phyloP scores from a whole-genome alignment of 1,284 basidiomycete species.

The Tremellales sp. region DNA sequence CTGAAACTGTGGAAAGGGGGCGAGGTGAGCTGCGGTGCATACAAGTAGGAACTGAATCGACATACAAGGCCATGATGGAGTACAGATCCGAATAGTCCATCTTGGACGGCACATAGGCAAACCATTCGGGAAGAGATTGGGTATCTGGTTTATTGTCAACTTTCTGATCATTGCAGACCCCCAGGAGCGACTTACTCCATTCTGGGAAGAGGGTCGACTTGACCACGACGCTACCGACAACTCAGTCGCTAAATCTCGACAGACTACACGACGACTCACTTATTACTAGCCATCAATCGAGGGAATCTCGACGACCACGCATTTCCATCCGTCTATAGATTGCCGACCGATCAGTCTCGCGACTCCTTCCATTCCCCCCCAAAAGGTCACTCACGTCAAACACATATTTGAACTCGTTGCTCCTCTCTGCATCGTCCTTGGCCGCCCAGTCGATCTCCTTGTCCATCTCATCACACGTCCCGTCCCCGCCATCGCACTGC shows the following conservation, averaged over 20 bases:
- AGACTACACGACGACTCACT: constrained; percentile 24
- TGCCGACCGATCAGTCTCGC: background rate
- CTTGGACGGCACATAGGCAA: constrained; percentile 49
- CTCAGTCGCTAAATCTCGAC: constrained; percentile 3
- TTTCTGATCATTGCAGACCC: background rate
- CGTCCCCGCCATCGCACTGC: constrained; percentile 48
- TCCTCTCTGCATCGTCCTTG: constrained; percentile 40
- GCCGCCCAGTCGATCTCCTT: constrained; percentile 42
- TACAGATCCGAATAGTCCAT: constrained; percentile 50
- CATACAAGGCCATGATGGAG: constrained; percentile 49
- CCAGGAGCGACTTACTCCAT: constrained; percentile 35
- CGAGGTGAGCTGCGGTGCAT: background rate
- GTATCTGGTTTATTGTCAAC: constrained; percentile 26
- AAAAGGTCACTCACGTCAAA: constrained; percentile 40
- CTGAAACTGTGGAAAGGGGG: constrained; percentile 37
- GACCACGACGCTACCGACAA: constrained; percentile 43
- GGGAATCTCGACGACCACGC: constrained; percentile 50
- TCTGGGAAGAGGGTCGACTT: constrained; percentile 50
- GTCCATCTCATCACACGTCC: constrained; percentile 48
- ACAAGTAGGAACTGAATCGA: constrained; percentile 1
- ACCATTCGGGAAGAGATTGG: constrained; percentile 48
- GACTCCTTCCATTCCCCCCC: background rate
- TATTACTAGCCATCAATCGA: constrained; percentile 45
- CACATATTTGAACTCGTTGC: constrained; percentile 49
- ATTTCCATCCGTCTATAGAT: constrained; percentile 44